phyloP scores from a whole-genome alignment of 768 basidiomycete species.

The Mycena vitilis region DNA sequence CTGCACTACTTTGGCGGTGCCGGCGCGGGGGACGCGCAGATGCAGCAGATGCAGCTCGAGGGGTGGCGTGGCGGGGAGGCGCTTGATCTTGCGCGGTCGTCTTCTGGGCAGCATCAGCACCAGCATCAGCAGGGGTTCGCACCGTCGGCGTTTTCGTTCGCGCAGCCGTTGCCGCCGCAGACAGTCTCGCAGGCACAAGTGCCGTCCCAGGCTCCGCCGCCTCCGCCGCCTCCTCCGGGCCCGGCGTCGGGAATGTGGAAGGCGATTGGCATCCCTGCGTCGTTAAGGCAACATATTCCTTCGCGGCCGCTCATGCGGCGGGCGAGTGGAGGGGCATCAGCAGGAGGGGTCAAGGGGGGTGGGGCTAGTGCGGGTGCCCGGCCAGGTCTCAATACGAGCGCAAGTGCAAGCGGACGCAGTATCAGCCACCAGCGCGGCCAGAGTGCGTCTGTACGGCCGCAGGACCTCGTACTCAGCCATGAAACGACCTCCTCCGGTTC shows the following conservation, averaged over 20 bases:
- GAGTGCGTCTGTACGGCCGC: constrained; percentile 55
- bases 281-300: constrained; percentile 36
- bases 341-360: neutral
- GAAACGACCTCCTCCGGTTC: constrained; percentile 14
- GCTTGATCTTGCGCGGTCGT: no score
- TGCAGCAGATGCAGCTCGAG: no score
- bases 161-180: constrained; percentile 10
- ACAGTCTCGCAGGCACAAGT: neutral
- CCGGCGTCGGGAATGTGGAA: constrained; percentile 20
- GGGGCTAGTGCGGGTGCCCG: constrained; percentile 1
- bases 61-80: no score
- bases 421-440: constrained; percentile 54
- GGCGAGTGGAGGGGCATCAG: constrained; percentile 20
- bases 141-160: constrained; percentile 22
- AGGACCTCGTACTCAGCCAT: constrained; percentile 48
- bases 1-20: constrained; percentile 68
- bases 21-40: no score
- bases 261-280: constrained; percentile 33
- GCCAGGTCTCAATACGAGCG: neutral
- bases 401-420: constrained; percentile 18
- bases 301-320: constrained; percentile 30
- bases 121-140: constrained; percentile 12
- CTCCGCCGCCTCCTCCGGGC: neutral
- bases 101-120: no score
- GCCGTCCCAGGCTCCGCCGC: no score